Evolutionary conservation across 2,329 filamentous ascomycete genomes (phyloP).

Genomic region (Fusarium burgessii): DNA sequence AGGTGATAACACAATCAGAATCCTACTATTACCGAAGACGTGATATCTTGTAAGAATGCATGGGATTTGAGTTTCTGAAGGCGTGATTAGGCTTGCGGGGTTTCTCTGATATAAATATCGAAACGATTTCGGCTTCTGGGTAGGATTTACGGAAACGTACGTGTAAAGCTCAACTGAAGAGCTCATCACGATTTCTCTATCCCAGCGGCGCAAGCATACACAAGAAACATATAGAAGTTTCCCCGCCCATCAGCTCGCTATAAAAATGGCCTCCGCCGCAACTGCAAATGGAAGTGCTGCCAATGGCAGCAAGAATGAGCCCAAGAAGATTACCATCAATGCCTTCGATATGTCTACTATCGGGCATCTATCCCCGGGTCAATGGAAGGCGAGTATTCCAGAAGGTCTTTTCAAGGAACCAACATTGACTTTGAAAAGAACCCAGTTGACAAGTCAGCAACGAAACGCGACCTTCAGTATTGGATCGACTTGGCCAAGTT

Average conservation of each 20-base stretch:
- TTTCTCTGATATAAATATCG: not conserved
- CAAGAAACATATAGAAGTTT: too few relatives aligned
- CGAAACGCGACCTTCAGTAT: conserved; percentile 70
- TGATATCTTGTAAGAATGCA: not conserved
- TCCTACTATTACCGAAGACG: not conserved
- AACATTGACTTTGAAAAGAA: conserved; percentile 56
- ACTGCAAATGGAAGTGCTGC: not conserved
- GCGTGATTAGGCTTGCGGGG: conserved; percentile 8
- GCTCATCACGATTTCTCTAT: not conserved
- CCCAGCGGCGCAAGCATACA: too few relatives aligned
- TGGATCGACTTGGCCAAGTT: conserved; percentile 74
- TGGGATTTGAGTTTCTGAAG: not conserved
- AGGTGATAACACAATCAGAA: not conserved
- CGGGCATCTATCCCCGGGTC: conserved; percentile 72
- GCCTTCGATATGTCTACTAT: conserved; percentile 76
- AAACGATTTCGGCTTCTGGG: not conserved
- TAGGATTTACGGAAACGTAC: not conserved
- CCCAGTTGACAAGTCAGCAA: conserved; percentile 69
- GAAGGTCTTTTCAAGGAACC: rapidly evolving
- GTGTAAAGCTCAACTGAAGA: not conserved
- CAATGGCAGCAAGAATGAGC: not conserved
- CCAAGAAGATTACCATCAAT: conserved; percentile 65
- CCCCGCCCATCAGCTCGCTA: not conserved
- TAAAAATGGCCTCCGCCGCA: not conserved
- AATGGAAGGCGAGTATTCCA: conserved; percentile 67